Conservation (phyloP, 345 rosid species). For the Carallia pectinifolia region DNA sequence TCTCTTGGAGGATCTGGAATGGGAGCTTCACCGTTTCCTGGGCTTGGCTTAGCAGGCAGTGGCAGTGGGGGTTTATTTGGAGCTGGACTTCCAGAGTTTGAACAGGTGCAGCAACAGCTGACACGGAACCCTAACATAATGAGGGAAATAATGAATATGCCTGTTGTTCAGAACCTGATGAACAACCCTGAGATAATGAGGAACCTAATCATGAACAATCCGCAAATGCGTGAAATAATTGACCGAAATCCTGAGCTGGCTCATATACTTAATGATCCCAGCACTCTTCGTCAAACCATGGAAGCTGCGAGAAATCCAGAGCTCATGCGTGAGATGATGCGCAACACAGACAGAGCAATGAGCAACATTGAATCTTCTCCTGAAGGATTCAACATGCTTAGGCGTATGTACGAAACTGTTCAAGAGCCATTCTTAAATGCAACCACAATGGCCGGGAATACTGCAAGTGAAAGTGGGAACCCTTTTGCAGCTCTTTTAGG, state of each 20-base stretch:
- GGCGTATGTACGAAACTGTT: slow-evolving; percentile 92
- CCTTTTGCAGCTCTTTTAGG: slow-evolving; percentile 67
- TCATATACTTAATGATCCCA: slow-evolving; percentile 78
- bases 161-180: slow-evolving; percentile 76
- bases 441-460: slow-evolving; percentile 66
- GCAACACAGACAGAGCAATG: slow-evolving; percentile 83
- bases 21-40: slow-evolving; percentile 67
- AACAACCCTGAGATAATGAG: slow-evolving; percentile 85
- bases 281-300: slow-evolving; percentile 72
- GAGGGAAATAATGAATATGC: slow-evolving; percentile 85
- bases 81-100: slow-evolving; percentile 71
- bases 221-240: slow-evolving; percentile 86
- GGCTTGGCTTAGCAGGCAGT: slow-evolving; percentile 60
- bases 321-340: slow-evolving; percentile 95
- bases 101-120: slow-evolving; percentile 75
- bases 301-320: slow-evolving; percentile 92
- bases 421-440: slow-evolving; percentile 86
- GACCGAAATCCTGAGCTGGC: slow-evolving; percentile 93
- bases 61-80: slow-evolving; percentile 48
- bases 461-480: slow-evolving; percentile 49
- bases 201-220: slow-evolving; percentile 77
- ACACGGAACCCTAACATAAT: slow-evolving; percentile 76
- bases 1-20: slow-evolving; percentile 47
- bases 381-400: slow-evolving; percentile 83
- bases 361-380: slow-evolving; percentile 90